These are phyloP conservation scores for Fusarium humuli DNA, from an alignment of 2,329 filamentous ascomycete species.

Conservation along the genomic window DNA sequence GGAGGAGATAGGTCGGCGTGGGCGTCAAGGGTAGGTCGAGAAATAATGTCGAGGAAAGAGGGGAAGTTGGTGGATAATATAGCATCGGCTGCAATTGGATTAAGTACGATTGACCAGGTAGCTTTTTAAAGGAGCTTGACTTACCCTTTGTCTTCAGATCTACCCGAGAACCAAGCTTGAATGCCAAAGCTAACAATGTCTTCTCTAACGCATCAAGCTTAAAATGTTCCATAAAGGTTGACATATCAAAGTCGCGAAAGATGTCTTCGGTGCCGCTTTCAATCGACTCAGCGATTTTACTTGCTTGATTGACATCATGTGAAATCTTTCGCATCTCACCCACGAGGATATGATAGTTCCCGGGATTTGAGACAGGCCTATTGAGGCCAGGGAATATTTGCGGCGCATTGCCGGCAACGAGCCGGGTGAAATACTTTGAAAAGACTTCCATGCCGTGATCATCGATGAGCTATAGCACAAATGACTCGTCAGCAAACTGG, in stretches of 20 bases:
- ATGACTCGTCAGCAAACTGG: slow-evolving; percentile 36
- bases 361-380: slow-evolving; percentile 78
- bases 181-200: slow-evolving; percentile 87
- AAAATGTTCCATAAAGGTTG: slow-evolving; percentile 95
- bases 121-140: slow-evolving; percentile 34
- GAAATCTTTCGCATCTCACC: slow-evolving; percentile 89
- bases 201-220: slow-evolving; percentile 90
- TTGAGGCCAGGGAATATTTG: slow-evolving; percentile 88
- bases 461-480: slow-evolving; percentile 79
- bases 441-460: slow-evolving; percentile 99
- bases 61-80: slow-evolving; percentile 84
- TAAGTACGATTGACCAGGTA: slow-evolving; percentile 56
- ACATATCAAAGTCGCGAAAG: slow-evolving; percentile 96
- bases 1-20: slow-evolving; percentile 74
- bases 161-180: slow-evolving; percentile 82
- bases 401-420: slow-evolving; percentile 89
- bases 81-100: slow-evolving; percentile 75
- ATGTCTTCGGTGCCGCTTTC: slow-evolving; percentile 91
- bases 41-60: slow-evolving; percentile 81
- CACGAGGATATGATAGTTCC: slow-evolving; percentile 84
- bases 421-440: slow-evolving; percentile 92
- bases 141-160: slow-evolving; percentile 92
- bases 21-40: slow-evolving; percentile 70
- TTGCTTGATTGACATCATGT: slow-evolving; percentile 82
- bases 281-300: slow-evolving; percentile 92